These are phyloP conservation scores for Claviceps pazoutovae DNA, from an alignment of 2,329 filamentous ascomycete species.

Conservation along the genomic window DNA sequence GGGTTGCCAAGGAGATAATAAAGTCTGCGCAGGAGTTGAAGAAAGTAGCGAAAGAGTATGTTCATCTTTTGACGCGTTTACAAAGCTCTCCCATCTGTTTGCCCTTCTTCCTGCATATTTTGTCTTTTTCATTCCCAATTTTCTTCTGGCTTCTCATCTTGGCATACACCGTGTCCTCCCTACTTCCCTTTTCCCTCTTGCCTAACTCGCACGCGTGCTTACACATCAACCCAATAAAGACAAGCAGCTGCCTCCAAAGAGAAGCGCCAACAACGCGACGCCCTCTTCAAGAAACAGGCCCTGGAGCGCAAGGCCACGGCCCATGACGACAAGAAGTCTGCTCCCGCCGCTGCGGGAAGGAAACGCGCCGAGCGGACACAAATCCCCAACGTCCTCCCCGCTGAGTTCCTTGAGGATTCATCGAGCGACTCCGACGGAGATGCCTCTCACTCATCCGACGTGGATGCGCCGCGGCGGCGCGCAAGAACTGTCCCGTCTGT, in stretches of 20 bases:
- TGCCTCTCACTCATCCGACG: constrained; percentile 30
- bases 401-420: constrained; percentile 39
- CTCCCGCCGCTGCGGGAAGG: constrained; percentile 1
- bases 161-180: background rate
- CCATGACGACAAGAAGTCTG: background rate
- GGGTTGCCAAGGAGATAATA: constrained; percentile 31
- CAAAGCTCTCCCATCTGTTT: background rate
- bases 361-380: constrained; percentile 20
- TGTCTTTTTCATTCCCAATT: too few relatives aligned
- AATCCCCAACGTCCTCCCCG: constrained; percentile 35
- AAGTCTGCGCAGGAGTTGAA: constrained; percentile 32
- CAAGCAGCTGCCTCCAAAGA: constrained; percentile 36
- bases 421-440: constrained; percentile 27
- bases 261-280: constrained; percentile 42
- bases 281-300: constrained; percentile 41
- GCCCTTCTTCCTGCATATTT: background rate
- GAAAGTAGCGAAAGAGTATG: constrained; percentile 38
- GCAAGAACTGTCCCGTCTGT: constrained; percentile 30
- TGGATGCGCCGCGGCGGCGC: constrained; percentile 19
- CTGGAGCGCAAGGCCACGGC: constrained; percentile 25
- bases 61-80: background rate
- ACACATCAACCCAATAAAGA: constrained; percentile 17
- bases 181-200: too few relatives aligned
- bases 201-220: background rate
- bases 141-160: background rate